These are phyloP conservation scores for Epichloe gansuensis DNA, from an alignment of 2,329 filamentous ascomycete genomes.

Conservation along the genomic window DNA sequence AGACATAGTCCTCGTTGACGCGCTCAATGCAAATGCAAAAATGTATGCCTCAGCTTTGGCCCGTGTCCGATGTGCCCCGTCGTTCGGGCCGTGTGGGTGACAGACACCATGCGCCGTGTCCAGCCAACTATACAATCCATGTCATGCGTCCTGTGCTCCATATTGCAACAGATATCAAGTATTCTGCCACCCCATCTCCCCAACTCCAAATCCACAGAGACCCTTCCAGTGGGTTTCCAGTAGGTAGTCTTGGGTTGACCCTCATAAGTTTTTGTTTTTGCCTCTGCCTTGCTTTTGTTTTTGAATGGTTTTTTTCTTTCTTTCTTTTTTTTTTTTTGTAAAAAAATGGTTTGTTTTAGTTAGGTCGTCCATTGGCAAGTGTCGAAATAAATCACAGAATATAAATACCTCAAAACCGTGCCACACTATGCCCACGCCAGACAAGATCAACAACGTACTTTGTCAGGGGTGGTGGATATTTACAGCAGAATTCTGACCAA, in stretches of 20 bases:
- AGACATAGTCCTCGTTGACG: constrained; percentile 3
- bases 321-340: background rate
- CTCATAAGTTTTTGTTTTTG: background rate
- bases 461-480: too few species aligned
- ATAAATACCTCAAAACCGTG: background rate
- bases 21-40: constrained; percentile 5
- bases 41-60: background rate
- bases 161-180: constrained; percentile 2
- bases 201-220: constrained; percentile 4
- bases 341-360: background rate
- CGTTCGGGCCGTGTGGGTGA: background rate
- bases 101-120: constrained; percentile 4
- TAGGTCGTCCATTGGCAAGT: background rate
- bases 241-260: background rate
- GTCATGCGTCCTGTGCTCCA: constrained; percentile 5
- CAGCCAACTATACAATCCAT: constrained; percentile 4
- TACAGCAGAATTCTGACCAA: background rate
- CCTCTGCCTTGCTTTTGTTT: background rate
- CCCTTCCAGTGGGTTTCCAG: background rate
- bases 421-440: background rate
- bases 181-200: background rate
- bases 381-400: background rate
- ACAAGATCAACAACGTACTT: background rate
- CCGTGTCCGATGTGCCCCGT: constrained; percentile 4
- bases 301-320: background rate